A percentile compares a stretch with the other conserved stretches of the same genome.
Evolutionary conservation across 2,329 filamentous ascomycete genomes (phyloP).

Genomic region (Calonectria hawksworthii): DNA sequence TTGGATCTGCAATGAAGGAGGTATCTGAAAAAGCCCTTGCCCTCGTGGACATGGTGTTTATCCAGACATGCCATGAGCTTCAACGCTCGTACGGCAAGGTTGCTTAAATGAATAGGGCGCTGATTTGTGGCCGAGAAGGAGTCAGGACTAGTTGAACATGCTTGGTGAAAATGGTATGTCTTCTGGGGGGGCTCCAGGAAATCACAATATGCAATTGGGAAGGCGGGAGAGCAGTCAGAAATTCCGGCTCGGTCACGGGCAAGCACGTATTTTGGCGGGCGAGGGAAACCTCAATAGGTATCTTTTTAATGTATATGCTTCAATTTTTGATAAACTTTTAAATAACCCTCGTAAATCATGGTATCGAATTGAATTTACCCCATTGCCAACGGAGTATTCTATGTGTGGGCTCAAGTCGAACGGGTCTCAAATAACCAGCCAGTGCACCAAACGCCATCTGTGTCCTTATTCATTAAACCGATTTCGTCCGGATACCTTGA

Average conservation of each 20-base stretch:
- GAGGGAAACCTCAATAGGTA: background rate
- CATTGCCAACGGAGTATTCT: conserved; percentile 34
- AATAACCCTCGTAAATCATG: conserved; percentile 36
- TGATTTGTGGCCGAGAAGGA: too few species aligned
- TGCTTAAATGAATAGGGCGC: background rate
- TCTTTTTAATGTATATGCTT: background rate
- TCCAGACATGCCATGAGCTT: background rate
- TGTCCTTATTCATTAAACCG: conserved; percentile 42
- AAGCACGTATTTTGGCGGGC: background rate
- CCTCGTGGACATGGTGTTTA: conserved; percentile 35
- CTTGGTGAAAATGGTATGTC: too few species aligned
- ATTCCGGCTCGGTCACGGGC: background rate
- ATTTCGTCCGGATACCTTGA: conserved; percentile 15
- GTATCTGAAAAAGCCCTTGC: conserved; percentile 33
- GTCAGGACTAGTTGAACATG: too few species aligned
- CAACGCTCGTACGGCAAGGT: background rate
- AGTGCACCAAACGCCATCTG: conserved; percentile 44
- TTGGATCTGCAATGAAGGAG: conserved; percentile 20
- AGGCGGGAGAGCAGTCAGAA: background rate
- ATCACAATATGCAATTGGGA: background rate
- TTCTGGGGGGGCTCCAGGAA: background rate
- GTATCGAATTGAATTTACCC: conserved; percentile 40
- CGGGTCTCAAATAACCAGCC: conserved; percentile 34
- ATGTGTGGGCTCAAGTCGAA: conserved; percentile 43
- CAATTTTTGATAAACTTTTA: background rate